phyloP scores from a whole-genome alignment of 352 stramenopile genomes.

The Halophytophthora batemanensis region DNA sequence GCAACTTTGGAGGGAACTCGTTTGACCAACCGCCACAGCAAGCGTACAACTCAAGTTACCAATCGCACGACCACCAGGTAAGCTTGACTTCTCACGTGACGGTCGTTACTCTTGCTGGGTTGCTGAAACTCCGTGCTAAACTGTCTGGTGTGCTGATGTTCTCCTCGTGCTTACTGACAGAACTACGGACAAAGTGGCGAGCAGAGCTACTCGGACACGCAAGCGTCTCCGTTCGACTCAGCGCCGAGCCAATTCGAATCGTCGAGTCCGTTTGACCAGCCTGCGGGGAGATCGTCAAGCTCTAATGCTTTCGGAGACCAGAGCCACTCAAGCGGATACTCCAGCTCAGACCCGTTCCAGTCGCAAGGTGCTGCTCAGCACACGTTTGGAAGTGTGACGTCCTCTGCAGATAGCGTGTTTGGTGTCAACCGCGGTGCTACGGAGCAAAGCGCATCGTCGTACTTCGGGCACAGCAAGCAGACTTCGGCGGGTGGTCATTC shows the following conservation, averaged over 20 bases:
- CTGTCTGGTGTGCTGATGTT: slow-evolving; percentile 6
- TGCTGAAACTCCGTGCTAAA: slow-evolving; percentile 1
- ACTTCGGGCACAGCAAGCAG: slow-evolving; percentile 23
- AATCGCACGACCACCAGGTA: slow-evolving; percentile 29
- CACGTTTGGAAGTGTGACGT: slow-evolving; percentile 18
- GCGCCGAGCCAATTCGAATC: slow-evolving; percentile 10
- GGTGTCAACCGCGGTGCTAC: slow-evolving; percentile 5
- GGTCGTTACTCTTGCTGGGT: background rate
- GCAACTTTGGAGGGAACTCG: slow-evolving; percentile 28
- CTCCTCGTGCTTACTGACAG: slow-evolving; percentile 10
- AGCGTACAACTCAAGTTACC: slow-evolving; percentile 28
- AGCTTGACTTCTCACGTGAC: slow-evolving; percentile 13
- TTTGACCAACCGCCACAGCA: slow-evolving; percentile 28
- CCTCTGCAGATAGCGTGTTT: slow-evolving; percentile 18
- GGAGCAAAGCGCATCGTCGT: slow-evolving; percentile 8
- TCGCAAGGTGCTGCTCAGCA: slow-evolving; percentile 15
- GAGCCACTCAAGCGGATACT: slow-evolving; percentile 13
- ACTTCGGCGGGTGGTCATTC: slow-evolving; percentile 16
- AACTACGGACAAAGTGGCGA: slow-evolving; percentile 15
- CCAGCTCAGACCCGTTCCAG: slow-evolving; percentile 19
- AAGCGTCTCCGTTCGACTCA: slow-evolving; percentile 9
- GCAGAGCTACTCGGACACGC: slow-evolving; percentile 7
- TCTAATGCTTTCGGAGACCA: background rate
- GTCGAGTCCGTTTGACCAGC: slow-evolving; percentile 19
- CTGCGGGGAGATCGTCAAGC: background rate